Percentiles rank a stretch among this genome's conserved stretches.
phyloP scores from a whole-genome alignment of 345 rosid species.

The Sisymbrium irio region DNA sequence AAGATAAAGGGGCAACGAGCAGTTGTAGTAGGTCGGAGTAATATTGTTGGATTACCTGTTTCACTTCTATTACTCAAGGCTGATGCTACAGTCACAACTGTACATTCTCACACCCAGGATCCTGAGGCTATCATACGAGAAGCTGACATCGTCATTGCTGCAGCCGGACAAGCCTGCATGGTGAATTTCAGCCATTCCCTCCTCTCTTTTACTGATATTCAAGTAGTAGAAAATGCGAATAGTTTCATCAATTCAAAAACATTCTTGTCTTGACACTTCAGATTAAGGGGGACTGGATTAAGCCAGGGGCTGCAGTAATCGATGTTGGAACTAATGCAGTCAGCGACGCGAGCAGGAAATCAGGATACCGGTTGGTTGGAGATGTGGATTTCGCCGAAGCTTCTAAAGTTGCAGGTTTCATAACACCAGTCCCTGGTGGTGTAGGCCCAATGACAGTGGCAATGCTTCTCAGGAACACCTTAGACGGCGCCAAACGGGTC shows the following conservation, averaged over 20 bases:
- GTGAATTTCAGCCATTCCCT: slow-evolving; percentile 33
- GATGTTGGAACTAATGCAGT: slow-evolving; percentile 91
- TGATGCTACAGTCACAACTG: slow-evolving; percentile 82
- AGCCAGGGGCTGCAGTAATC: slow-evolving; percentile 93
- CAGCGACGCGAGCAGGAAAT: slow-evolving; percentile 62
- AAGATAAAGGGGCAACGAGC: slow-evolving; percentile 70
- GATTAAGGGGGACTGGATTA: slow-evolving; percentile 93
- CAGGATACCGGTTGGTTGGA: slow-evolving; percentile 92
- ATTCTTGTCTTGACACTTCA: slow-evolving; percentile 32
- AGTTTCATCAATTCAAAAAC: background rate
- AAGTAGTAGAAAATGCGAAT: background rate
- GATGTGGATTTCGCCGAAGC: slow-evolving; percentile 85
- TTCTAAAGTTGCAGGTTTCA: slow-evolving; percentile 69
- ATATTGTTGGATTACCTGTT: slow-evolving; percentile 90
- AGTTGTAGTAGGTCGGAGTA: slow-evolving; percentile 90
- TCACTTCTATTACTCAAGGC: slow-evolving; percentile 84
- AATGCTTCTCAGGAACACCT: slow-evolving; percentile 80
- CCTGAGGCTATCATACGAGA: slow-evolving; percentile 63
- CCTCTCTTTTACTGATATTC: background rate
- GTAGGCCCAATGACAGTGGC: slow-evolving; percentile 98
- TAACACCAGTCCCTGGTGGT: slow-evolving; percentile 96
- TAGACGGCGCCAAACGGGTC: slow-evolving; percentile 77
- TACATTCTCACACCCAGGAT: slow-evolving; percentile 70
- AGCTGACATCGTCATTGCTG: slow-evolving; percentile 92
- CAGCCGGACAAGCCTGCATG: slow-evolving; percentile 93